Evolutionary conservation across 306 rosid species (phyloP), one percentile per base, ranked within the genome.

Genomic region (Parietaria judaica): DNA sequence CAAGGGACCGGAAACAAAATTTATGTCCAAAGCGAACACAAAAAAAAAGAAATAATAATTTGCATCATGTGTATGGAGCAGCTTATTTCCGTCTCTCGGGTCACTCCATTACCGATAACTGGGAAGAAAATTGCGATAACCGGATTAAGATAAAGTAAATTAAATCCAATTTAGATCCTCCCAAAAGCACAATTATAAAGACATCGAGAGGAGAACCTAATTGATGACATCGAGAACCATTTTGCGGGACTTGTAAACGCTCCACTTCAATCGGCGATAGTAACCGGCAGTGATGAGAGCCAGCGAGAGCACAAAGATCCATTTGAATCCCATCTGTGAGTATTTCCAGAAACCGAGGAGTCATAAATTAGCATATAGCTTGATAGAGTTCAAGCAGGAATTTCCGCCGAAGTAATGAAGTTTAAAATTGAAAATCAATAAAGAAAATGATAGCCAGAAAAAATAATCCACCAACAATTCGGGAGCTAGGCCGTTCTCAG

Each of bases 221-320:
- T 94, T 94, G 74, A 94, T 92, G 55, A 88, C 99, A 70, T 94
- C 97, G 51, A 94, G 83, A 74, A 94, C 94, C 83, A 94, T 82
- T 84, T 94, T 94, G 76, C 97, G 97, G 35, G 99, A 94, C 90
- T 94, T 94, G 6, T 86, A 74, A 80, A 83, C 81, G 1, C 96
- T 88, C 99, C 99, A 94, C 78, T 68, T 81, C 73, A 92, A 72
- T 16, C 99, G 96, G 14, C 99, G 88, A 74, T 84, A 94, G 49
- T 94, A 94, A 0, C 80, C 99, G 14, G 99, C 99, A 80, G 88
- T 96, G 65, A 94, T 90, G 37, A 94, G 73, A 14, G 99, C 99
- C 66, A 94, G 68, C 35, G 99, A 86, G 17, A 94, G 84, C 52
- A 94, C 94, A 54, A 94, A 94, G 66, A 94, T 94, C 99, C 97